Base-by-base conservation (phyloP, 1,139 yeast genomes). In the Suhomyces kunorum region DNA sequence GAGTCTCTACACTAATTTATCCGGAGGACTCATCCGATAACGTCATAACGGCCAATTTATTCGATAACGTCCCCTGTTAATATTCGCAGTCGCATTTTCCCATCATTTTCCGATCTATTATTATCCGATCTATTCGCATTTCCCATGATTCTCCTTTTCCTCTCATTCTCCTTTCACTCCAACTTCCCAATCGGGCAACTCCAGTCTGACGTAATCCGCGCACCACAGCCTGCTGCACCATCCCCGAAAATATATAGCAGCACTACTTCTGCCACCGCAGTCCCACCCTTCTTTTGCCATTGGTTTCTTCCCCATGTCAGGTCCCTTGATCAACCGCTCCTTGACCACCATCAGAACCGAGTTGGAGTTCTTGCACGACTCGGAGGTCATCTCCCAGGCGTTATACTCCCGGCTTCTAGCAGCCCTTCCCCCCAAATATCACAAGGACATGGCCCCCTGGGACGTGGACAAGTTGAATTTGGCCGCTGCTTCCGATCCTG, bases 311-410 rank as follows among this genome's bases (percentile, higher is more conserved):
- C 17, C 6, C 9, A 72, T 71, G 77, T 69, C 76, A 8, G 74
- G 80, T 8, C 85, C 94, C 1, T 68, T 80, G 38, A 78, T 87
- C 45, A 87, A 87, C 66, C 80, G 95, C 55, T 86, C 96, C 3
- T 65, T 87, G 48, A 80, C 90, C 3, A 80, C 83, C 11, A 68
- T 87, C 42, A 80, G 80, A 61, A 87, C 89, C 9, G 87, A 89
- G 59, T 76, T 89, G 38, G 96, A 87, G 59, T 88, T 88, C 58
- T 71, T 89, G 39, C 69, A 66, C 39, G 96, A 87, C 53, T 83
- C 94, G 1, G 81, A 83, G 33, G 94, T 87, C 37, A 80, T 89
- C 43, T 72, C 83, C 19, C 76, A 78, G 28, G 74, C 65, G 3
- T 75, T 83, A 41, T 83, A 63, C 54, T 65, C 78, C 16, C 75